Conservation (phyloP, 2,329 filamentous ascomycete species). For the Sphaerulina musiva region DNA sequence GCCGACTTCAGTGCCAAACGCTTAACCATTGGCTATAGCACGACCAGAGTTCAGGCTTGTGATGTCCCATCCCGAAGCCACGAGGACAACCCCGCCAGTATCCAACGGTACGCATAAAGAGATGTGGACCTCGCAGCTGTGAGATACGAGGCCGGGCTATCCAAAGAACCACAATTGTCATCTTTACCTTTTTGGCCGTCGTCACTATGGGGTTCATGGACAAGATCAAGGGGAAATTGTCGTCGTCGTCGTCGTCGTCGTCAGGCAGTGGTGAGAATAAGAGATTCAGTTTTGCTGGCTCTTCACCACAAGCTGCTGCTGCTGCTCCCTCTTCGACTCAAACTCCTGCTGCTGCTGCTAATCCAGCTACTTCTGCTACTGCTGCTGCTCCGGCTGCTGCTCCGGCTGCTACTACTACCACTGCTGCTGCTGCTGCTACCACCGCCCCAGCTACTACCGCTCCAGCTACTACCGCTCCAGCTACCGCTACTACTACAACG, state of each 20-base stretch:
- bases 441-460: conserved; percentile 1
- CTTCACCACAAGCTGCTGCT: too few relatives aligned
- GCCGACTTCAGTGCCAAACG: background rate
- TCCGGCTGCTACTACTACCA: too few relatives aligned
- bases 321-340: background rate
- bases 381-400: background rate
- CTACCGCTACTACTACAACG: background rate
- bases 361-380: conserved; percentile 2
- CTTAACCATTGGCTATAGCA: conserved; percentile 4
- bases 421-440: background rate
- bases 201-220: conserved; percentile 5
- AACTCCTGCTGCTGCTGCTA: background rate
- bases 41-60: conserved; percentile 5
- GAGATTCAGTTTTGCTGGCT: background rate
- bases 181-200: background rate
- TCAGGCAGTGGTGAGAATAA: background rate
- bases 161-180: background rate
- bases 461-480: background rate
- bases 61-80: conserved; percentile 4
- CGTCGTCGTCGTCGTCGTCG: too few relatives aligned
- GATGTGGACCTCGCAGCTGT: conserved; percentile 1
- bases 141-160: background rate
- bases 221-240: conserved; percentile 9
- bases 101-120: background rate
- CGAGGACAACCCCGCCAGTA: background rate